Percentiles rank a stretch among this genome's conserved stretches.
Evolutionary conservation across 2,329 filamentous ascomycete genomes (phyloP).

Genomic region (Orbilia quercus): DNA sequence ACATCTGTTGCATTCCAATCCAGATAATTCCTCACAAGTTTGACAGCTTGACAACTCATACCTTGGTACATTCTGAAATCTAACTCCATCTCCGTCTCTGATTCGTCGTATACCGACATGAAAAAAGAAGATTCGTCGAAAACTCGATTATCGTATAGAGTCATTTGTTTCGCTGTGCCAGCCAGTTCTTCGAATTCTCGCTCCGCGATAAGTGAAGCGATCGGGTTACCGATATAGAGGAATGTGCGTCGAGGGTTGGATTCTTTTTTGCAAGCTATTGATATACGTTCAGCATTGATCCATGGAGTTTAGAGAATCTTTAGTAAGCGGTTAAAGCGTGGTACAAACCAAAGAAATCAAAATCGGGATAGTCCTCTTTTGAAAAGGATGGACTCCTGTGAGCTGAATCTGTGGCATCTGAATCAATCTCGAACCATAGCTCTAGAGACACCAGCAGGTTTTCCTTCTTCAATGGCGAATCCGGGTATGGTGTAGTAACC

Average conservation of each 20-base stretch:
- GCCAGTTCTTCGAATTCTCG: constrained; percentile 26
- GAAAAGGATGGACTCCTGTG: constrained; percentile 10
- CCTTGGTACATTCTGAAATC: constrained; percentile 26
- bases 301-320: no score
- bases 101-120: constrained; percentile 13
- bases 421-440: constrained; percentile 41
- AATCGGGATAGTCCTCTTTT: constrained; percentile 28
- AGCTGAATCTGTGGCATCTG: not conserved
- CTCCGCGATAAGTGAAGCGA: constrained; percentile 19
- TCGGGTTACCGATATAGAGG: constrained; percentile 43
- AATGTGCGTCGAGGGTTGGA: constrained; percentile 1
- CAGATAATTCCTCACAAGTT: constrained; percentile 25
- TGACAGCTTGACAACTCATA: constrained; percentile 39
- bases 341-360: constrained; percentile 38
- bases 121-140: constrained; percentile 36
- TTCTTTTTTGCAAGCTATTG: constrained; percentile 41
- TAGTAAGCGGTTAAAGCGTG: no score
- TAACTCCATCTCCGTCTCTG: constrained; percentile 22
- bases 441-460: constrained; percentile 26
- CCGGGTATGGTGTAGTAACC: constrained; percentile 31
- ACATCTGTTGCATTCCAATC: constrained; percentile 41
- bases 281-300: no score
- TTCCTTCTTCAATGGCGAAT: not conserved
- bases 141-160: constrained; percentile 26
- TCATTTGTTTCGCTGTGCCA: constrained; percentile 13